Evolutionary conservation across 495 filamentous ascomycete species (phyloP), one percentile per base, ranked within the genome.

Genomic region (Apodospora peruviana): DNA sequence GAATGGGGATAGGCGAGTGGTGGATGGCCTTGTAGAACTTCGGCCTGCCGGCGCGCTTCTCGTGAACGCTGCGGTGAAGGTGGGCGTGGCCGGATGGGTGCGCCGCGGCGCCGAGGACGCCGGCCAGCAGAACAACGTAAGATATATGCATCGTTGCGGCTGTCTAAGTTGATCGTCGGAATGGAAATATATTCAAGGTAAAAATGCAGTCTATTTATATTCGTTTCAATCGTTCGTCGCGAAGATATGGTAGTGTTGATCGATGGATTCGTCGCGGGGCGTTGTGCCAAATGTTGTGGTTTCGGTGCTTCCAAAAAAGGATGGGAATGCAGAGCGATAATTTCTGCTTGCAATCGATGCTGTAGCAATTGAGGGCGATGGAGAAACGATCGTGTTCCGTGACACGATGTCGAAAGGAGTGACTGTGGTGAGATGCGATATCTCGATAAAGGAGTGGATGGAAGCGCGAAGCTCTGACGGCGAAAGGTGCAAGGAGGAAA

Each of bases 71-170:
- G 39, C 59, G 64, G 53, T 67, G 64, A 17, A 56, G 42, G 48
- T 67, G 64, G 48, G 55, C 61, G 47, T 65, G 64, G 37, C 55
- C 59, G 14, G 63, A 66, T 17, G 64, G 63, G 54, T 60, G 59
- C 0, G 64, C 64, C 23, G 51, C 32, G 2, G 52, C 59, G 23
- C 50, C 57, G 42, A 62, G 48, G 37, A 41, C 57, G 51, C 61
- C 61, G 36, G 61, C 50, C 35, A 67, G 49, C 21, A 65, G 46
- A n/a, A 65, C 34, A 21, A 65, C 11, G 34, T 39, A 38, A 3
- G 62, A 47, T 34, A 67, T 45, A 36, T 61, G 64, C 64, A 67
- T 67, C n/a, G 41, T 63, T 45, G 41, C 39, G 21, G 39, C 12
- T 24, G 39, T 16, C 14, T 14, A 41, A 11, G 32, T 27, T 19